Percentiles rank a stretch among this genome's conserved stretches.
Conservation (phyloP, 805 yeast species). For the Candida insectorum region DNA sequence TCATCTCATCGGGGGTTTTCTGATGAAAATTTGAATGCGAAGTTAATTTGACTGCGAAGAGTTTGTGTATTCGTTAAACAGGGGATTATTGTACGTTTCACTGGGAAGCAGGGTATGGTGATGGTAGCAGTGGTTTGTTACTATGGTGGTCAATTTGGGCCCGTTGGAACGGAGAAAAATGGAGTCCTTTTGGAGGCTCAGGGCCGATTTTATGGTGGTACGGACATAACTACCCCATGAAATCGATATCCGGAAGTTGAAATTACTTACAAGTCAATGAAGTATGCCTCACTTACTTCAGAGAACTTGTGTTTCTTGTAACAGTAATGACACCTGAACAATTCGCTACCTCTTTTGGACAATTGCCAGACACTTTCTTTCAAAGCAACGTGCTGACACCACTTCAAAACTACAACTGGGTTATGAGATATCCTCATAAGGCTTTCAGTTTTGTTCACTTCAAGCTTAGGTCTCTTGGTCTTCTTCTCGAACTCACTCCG, state of each 20-base stretch:
- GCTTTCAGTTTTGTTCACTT: conserved; percentile 6
- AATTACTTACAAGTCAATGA: conserved; percentile 26
- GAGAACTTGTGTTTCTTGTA: conserved; percentile 39
- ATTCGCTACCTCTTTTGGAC: conserved; percentile 35
- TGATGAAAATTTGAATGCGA: no score
- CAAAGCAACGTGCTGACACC: conserved; percentile 41
- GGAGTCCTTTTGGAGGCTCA: no score
- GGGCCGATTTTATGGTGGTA: no score
- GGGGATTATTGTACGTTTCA: no score
- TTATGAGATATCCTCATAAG: conserved; percentile 14
- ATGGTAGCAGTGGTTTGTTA: no score
- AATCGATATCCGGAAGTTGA: no score
- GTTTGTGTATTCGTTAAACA: no score
- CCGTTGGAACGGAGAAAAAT: no score
- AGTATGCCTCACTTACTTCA: conserved; percentile 39
- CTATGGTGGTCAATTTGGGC: no score
- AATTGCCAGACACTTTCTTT: conserved; percentile 41
- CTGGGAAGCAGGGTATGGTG: no score
- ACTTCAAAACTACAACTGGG: conserved; percentile 41
- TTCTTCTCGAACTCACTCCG: conserved; percentile 12
- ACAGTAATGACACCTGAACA: conserved; percentile 44
- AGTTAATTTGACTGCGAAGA: no score
- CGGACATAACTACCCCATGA: no score
- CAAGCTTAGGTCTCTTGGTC: conserved; percentile 14
- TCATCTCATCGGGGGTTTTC: conserved; percentile 10